phyloP scores from a whole-genome alignment of 495 filamentous ascomycete species.

The Paragyromitra xinjiangensis region DNA sequence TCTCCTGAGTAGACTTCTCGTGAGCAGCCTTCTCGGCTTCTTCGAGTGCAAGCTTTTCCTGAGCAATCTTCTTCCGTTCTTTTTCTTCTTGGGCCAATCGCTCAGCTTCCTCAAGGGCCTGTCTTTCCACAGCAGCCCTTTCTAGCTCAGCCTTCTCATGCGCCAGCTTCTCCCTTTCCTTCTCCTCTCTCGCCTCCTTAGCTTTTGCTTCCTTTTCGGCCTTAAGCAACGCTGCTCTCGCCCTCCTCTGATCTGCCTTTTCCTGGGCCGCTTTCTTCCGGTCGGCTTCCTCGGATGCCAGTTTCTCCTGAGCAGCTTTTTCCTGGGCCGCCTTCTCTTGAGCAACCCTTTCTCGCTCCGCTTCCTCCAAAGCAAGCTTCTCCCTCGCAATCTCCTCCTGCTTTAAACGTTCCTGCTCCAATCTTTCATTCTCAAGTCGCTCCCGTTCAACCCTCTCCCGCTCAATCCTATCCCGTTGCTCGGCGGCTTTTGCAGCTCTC shows the following conservation, averaged over 20 bases:
- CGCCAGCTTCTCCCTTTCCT: not conserved
- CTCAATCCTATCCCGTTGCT: constrained; percentile 13
- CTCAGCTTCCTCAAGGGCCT: not conserved
- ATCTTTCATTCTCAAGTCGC: constrained; percentile 16
- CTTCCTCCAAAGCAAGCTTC: constrained; percentile 18
- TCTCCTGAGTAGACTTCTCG: not conserved
- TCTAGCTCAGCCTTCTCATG: not conserved
- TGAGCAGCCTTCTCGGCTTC: not conserved
- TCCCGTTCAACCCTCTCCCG: constrained; percentile 32
- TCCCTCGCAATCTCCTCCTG: not conserved
- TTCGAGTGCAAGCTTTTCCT: not conserved
- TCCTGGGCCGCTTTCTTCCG: constrained; percentile 3
- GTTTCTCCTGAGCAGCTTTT: constrained; percentile 4
- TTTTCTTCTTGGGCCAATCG: not conserved
- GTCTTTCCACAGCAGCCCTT: not conserved
- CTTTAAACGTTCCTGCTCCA: constrained; percentile 11
- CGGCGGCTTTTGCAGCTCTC: constrained; percentile 30
- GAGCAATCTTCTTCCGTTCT: not conserved
- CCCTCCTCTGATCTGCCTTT: constrained; percentile 18
- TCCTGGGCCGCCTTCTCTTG: constrained; percentile 1
- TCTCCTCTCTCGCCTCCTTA: constrained; percentile 5
- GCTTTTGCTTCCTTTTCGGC: constrained; percentile 28
- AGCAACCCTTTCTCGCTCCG: constrained; percentile 1
- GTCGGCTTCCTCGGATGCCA: constrained; percentile 1
- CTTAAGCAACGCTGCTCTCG: constrained; percentile 18